A percentile compares a stretch with the other conserved stretches of the same genome.
These are phyloP conservation scores for Tylopilus orsonianus DNA, from an alignment of 1,284 basidiomycete genomes.

Conservation along the genomic window DNA sequence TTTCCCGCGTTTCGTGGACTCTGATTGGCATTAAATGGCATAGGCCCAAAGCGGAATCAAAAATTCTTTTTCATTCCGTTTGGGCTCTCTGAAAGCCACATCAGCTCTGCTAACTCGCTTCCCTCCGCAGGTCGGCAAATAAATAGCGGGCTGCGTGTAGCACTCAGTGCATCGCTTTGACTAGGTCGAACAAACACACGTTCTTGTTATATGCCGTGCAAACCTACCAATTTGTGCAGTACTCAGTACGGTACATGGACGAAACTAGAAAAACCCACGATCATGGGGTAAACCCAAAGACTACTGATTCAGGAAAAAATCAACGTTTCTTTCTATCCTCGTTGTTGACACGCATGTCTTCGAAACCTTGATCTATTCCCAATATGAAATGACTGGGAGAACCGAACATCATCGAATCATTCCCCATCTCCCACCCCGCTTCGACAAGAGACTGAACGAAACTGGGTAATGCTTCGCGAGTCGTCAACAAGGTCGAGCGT, in stretches of 20 bases:
- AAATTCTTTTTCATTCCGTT: too few species aligned
- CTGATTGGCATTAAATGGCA: too few species aligned
- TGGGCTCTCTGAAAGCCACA: too few species aligned
- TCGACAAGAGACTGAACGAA: slow-evolving; percentile 24
- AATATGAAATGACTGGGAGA: slow-evolving; percentile 27
- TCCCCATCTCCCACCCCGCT: slow-evolving; percentile 27
- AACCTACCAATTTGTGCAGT: too few species aligned
- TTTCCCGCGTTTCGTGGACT: too few species aligned
- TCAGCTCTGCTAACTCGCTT: too few species aligned
- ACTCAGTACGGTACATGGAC: too few species aligned
- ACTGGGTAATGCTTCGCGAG: slow-evolving; percentile 14
- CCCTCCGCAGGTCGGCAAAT: too few species aligned
- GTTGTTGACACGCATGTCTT: not conserved
- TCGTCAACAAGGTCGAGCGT: slow-evolving; percentile 18
- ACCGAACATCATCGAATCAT: slow-evolving; percentile 33
- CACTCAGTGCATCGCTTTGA: too few species aligned
- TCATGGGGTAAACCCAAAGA: too few species aligned
- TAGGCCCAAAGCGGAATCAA: too few species aligned
- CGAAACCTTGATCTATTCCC: slow-evolving; percentile 6
- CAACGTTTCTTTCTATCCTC: slow-evolving; percentile 25
- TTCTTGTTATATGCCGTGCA: not conserved
- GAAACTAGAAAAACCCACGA: too few species aligned
- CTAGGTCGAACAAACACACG: not conserved
- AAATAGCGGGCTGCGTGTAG: not conserved
- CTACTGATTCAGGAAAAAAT: slow-evolving; percentile 1